phyloP scores from a whole-genome alignment of 345 rosid genomes.

The Eucalyptus tenuipes region DNA sequence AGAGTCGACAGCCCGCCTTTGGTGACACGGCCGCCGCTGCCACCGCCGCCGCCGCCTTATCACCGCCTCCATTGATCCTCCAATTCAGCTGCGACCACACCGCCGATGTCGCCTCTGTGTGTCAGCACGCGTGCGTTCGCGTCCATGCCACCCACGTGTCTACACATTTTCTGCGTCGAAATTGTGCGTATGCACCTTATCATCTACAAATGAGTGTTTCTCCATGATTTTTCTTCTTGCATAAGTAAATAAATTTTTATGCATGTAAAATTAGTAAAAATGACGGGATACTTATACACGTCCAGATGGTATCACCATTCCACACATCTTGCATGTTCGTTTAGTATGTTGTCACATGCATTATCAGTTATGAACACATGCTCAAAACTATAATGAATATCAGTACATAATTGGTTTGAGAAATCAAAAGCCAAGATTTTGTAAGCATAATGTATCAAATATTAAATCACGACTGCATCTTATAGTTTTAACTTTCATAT shows the following conservation, averaged over 20 bases:
- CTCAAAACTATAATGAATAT: background rate
- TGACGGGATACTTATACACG: background rate
- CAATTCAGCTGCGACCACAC: too few species aligned
- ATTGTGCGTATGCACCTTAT: too few species aligned
- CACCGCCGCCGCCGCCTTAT: too few species aligned
- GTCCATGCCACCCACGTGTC: too few species aligned
- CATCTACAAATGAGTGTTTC: background rate
- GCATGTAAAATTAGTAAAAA: background rate
- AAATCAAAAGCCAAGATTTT: background rate
- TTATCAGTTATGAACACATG: background rate
- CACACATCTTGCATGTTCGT: background rate
- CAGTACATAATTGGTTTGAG: background rate
- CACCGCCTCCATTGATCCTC: too few species aligned
- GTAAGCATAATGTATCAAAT: background rate
- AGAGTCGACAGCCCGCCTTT: too few species aligned
- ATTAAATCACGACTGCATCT: background rate
- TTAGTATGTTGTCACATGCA: background rate
- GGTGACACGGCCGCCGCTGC: too few species aligned
- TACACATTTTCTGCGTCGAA: too few species aligned
- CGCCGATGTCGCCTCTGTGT: too few species aligned
- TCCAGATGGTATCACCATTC: background rate
- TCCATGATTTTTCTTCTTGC: background rate
- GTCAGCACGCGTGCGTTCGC: too few species aligned
- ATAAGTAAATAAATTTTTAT: background rate
- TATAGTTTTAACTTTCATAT: too few species aligned